Evolutionary conservation across 345 rosid genomes (phyloP).

Genomic region (Arabis alpina): DNA sequence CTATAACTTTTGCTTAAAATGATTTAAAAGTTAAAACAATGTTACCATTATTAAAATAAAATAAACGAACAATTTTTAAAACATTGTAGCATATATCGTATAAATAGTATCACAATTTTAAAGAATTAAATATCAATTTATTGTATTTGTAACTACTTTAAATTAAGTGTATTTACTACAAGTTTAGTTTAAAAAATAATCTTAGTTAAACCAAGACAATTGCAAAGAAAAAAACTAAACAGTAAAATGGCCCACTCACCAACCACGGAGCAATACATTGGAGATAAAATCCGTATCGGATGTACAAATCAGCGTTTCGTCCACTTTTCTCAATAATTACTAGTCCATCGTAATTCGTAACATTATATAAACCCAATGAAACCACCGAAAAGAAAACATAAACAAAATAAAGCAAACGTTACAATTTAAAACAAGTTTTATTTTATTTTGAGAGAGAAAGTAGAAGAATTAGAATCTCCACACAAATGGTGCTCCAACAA

Average conservation of each 20-base stretch:
- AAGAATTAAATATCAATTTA: no score
- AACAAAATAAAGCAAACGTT: constrained; percentile 8
- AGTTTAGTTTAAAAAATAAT: neutral
- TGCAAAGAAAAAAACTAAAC: neutral
- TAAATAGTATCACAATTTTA: no score
- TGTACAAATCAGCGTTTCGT: no score
- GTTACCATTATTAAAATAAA: no score
- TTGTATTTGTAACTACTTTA: neutral
- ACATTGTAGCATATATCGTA: no score
- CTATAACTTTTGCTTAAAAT: no score
- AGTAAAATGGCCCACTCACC: constrained; percentile 36
- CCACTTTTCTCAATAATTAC: neutral
- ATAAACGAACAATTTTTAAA: no score
- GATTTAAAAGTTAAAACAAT: no score
- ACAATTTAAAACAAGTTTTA: constrained; percentile 14
- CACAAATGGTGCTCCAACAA: constrained; percentile 46
- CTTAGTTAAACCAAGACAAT: neutral
- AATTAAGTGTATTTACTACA: neutral
- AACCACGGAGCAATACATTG: constrained; percentile 12
- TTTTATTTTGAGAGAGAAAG: neutral
- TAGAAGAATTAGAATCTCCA: constrained; percentile 33
- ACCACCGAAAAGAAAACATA: neutral
- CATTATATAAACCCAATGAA: constrained; percentile 26
- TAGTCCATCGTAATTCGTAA: constrained; percentile 11
- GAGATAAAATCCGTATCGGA: constrained; percentile 15